A percentile compares a stretch with the other conserved stretches of the same genome.
Evolutionary conservation across 2,329 filamentous ascomycete species (phyloP).

Genomic region (Akanthomyces dipterigenus): DNA sequence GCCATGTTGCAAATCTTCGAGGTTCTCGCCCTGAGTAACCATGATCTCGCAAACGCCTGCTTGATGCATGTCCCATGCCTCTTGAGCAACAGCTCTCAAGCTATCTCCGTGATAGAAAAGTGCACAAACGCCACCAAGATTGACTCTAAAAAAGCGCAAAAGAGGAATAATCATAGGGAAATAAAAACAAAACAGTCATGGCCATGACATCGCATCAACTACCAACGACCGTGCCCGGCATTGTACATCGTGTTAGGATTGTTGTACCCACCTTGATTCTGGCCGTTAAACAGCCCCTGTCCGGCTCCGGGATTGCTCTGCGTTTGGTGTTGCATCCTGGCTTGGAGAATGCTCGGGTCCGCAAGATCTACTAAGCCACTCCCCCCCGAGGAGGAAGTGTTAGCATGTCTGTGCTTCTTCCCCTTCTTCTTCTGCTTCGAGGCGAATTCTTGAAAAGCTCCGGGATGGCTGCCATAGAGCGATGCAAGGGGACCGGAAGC

Average conservation of each 20-base stretch:
- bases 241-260: constrained; percentile 74
- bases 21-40: constrained; percentile 21
- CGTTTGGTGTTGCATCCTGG: constrained; percentile 85
- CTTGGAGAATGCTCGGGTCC: constrained; percentile 99
- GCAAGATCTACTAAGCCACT: constrained; percentile 99
- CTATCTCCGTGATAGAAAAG: constrained; percentile 18
- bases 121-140: constrained; percentile 24
- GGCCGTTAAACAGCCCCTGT: constrained; percentile 84
- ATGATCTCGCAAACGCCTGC: constrained; percentile 25
- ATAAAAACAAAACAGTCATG: constrained; percentile 13
- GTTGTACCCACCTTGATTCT: constrained; percentile 93
- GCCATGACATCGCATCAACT: constrained; percentile 19
- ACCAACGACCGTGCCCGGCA: constrained; percentile 65
- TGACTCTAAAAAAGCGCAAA: constrained; percentile 17
- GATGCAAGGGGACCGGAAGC: constrained; percentile 84
- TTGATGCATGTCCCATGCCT: constrained; percentile 24
- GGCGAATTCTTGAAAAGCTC: constrained; percentile 83
- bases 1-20: constrained; percentile 20
- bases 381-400: constrained; percentile 99
- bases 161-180: constrained; percentile 18
- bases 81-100: constrained; percentile 20
- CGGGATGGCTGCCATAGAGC: constrained; percentile 82
- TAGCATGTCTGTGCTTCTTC: constrained; percentile 99
- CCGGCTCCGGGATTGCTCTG: constrained; percentile 77
- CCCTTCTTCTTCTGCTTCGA: constrained; percentile 99